phyloP scores from a whole-genome alignment of 1,284 basidiomycete genomes.

The Irpex sp. region DNA sequence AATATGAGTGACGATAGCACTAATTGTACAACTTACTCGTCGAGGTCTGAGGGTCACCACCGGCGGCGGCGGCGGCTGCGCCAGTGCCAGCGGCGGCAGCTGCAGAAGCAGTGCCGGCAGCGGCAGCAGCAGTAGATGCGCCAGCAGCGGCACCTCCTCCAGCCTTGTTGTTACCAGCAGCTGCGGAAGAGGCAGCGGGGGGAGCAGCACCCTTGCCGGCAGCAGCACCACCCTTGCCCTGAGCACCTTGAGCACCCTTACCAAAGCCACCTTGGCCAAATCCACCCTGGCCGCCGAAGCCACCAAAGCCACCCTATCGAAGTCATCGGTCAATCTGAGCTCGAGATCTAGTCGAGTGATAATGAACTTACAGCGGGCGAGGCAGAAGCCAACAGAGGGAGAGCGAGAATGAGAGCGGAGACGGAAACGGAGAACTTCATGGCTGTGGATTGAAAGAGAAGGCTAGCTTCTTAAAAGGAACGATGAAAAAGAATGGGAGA shows the following conservation, averaged over 20 bases:
- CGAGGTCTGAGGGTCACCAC: constrained; percentile 21
- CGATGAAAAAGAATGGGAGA: constrained; percentile 32
- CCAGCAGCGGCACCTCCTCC: constrained; percentile 16
- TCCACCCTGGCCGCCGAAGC: neutral
- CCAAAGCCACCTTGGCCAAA: constrained; percentile 8
- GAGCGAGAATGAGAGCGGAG: constrained; percentile 37
- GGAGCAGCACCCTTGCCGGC: constrained; percentile 6
- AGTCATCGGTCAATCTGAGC: neutral
- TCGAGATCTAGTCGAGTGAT: neutral
- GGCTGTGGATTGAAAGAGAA: constrained; percentile 21
- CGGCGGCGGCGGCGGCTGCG: constrained; percentile 14
- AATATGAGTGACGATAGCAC: constrained; percentile 20
- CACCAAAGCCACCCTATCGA: neutral
- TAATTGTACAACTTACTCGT: constrained; percentile 22
- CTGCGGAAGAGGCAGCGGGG: constrained; percentile 2
- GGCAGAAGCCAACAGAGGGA: constrained; percentile 42
- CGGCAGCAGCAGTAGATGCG: constrained; percentile 12
- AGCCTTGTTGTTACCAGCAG: constrained; percentile 9
- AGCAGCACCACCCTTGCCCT: neutral
- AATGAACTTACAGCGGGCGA: constrained; percentile 29
- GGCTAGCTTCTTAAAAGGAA: constrained; percentile 32
- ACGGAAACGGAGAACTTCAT: constrained; percentile 51
- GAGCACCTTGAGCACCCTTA: constrained; percentile 17
- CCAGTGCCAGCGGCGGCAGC: constrained; percentile 14
- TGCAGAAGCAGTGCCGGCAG: constrained; percentile 14